phyloP scores from a whole-genome alignment of 371 early-diverging fungal genomes.

The Nosema muscidifuracis region DNA sequence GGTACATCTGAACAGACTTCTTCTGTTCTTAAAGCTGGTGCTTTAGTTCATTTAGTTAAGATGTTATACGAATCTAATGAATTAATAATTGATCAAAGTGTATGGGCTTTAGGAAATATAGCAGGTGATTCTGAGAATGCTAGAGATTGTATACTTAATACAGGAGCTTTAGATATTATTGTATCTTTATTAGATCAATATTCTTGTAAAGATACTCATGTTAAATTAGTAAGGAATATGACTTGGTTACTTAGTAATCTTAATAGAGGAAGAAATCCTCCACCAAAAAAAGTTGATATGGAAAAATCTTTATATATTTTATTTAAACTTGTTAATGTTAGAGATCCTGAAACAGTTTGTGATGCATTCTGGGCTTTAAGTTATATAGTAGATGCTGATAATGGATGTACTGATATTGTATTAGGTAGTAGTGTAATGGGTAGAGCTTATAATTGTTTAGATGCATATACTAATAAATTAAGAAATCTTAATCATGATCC shows the following conservation, averaged over 20 bases:
- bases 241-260: constrained; percentile 97
- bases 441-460: constrained; percentile 33
- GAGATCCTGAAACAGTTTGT: constrained; percentile 85
- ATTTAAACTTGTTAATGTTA: constrained; percentile 68
- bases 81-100: constrained; percentile 95
- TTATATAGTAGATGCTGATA: constrained; percentile 86
- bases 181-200: constrained; percentile 69
- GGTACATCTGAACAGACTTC: constrained; percentile 89
- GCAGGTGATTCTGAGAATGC: constrained; percentile 91
- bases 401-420: constrained; percentile 86
- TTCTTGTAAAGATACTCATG: constrained; percentile 3
- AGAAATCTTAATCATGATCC: constrained; percentile 3
- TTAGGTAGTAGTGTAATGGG: constrained; percentile 71
- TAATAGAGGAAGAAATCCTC: constrained; percentile 92
- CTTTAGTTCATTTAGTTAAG: constrained; percentile 81
- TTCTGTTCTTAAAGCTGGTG: constrained; percentile 80
- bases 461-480: constrained; percentile 18
- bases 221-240: constrained; percentile 82
- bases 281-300: constrained; percentile 66
- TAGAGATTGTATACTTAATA: constrained; percentile 79
- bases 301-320: constrained; percentile 67
- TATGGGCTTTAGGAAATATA: constrained; percentile 99
- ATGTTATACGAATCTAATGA: constrained; percentile 73
- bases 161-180: constrained; percentile 74
- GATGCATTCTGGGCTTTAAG: constrained; percentile 98